Evolutionary conservation across 139 green algal genomes (phyloP), one percentile per base, ranked within the genome.

Genomic region (Diplosphaera chodatii): DNA sequence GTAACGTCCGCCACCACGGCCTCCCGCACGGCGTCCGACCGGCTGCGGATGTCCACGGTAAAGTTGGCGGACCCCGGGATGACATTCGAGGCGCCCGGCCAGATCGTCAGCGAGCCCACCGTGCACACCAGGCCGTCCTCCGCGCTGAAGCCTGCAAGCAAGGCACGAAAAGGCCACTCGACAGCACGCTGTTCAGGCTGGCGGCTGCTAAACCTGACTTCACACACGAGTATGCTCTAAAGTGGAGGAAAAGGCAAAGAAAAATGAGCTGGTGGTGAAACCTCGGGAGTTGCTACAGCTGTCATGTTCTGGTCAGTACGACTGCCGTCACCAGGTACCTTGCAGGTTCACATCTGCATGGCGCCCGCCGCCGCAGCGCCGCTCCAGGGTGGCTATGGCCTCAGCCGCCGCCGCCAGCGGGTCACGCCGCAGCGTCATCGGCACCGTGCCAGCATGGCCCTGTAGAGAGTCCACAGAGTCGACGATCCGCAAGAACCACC

Each of bases 391-490:
- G 1, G 63, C 25, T 10, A 97, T 86, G 2, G 85, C 63, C 65
- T 89, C 83, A 4, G 87, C 92, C 1, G 86, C 89, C 1, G 79
- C 93, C 0, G 87, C 78, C 32, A 96, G 55, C 1, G 91, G 64
- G 67, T 98, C 93, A 22, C 73, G 78, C 25, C 92, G 81, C 20
- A 87, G 70, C 0, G 21, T n/a, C 93, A 98, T 98, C 31, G 93
- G 92, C 63, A 97, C 90, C 20, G 93, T 97, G 40, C 93, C 93
- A 18, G 93, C 89, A 66, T 97, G 91, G 6, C 90, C 92, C 82
- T 96, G 84, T 30, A 48, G n/a, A n/a, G n/a, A n/a, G n/a, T n/a
- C n/a, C n/a, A n/a, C n/a, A n/a, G n/a, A n/a, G n/a, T n/a, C n/a
- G n/a, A n/a, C n/a, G n/a, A n/a, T n/a, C n/a, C n/a, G n/a, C n/a